Evolutionary conservation across 1,284 basidiomycete species (phyloP), one percentile per base, ranked within the genome.

Genomic region (Vanrija humicola): DNA sequence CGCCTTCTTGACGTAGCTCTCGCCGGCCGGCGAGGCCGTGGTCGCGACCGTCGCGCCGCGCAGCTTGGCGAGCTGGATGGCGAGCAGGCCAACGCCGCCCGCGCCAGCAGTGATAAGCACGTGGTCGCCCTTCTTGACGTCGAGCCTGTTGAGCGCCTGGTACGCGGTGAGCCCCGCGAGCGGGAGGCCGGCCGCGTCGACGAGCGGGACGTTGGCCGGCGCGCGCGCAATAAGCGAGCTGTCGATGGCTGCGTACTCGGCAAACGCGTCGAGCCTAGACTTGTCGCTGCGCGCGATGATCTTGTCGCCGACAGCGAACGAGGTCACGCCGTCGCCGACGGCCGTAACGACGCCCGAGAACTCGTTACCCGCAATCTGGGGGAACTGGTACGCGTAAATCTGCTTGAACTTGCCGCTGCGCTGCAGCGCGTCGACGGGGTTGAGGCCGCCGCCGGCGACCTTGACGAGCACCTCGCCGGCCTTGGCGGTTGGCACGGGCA

Each of bases 31-130:
- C 6, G 77, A 79, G 21, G 77, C 71, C 9, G 77, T 77, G 4
- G 79, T 73, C 48, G 77, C 68, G 40, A 80, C 77, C 34, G 69
- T 73, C 63, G 77, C 77, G 15, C 80, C 80, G 1, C 75, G 64
- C 8, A 76, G 54, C 54, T 75, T 74, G 38, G 77, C 77, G 43
- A 82, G 71, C 61, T 81, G 79, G 38, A 81, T 64, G 6, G 77
- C 77, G 62, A 75, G 81, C 29, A 78, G 66, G 0, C 81, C 81
- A 38, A 81, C 78, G 7, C 75, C 68, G 15, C 77, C 74, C 16
- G 79, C 68, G 16, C 78, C 80, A n/a, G 75, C 77, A 66, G 79
- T 79, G 39, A 81, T 68, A 23, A 81, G 63, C 46, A 77, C 58
- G 40, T 69, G 52, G 38, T 65, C 63, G 29, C 57, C 59, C 1